Conservation (phyloP, 306 rosid species). For the Acacia melanoxylon region DNA sequence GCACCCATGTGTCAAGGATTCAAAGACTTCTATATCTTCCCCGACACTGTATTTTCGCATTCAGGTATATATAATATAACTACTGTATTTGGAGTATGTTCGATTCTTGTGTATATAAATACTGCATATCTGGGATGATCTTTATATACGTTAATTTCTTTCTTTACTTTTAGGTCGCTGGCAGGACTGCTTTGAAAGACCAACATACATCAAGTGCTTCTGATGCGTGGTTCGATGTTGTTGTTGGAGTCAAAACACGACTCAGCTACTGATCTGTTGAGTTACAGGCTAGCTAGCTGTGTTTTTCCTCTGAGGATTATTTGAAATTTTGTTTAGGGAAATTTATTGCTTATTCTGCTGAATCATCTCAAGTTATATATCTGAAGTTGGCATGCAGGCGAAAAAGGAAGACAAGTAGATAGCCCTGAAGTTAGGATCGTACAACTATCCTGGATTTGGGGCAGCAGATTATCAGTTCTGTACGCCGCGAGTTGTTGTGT, state of each 20-base stretch:
- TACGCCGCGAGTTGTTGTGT: too few species aligned
- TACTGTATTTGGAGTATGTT: too few species aligned
- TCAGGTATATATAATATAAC: too few species aligned
- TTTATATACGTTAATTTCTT: too few species aligned
- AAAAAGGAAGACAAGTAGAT: constrained; percentile 38
- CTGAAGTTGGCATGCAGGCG: constrained; percentile 33
- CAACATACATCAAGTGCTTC: constrained; percentile 82
- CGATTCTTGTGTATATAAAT: too few species aligned
- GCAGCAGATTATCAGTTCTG: constrained; percentile 48
- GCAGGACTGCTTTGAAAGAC: constrained; percentile 94
- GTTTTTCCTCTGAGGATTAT: background rate
- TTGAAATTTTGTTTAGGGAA: background rate
- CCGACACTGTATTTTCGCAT: background rate
- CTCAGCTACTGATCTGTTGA: background rate
- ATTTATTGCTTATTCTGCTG: too few species aligned
- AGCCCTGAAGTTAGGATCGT: constrained; percentile 85
- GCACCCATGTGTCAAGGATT: background rate
- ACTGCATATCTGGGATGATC: too few species aligned
- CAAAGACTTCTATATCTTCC: background rate
- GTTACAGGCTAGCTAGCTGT: background rate
- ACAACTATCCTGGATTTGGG: constrained; percentile 86
- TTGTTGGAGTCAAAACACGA: constrained; percentile 49
- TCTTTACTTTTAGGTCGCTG: background rate
- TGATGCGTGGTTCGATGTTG: constrained; percentile 87
- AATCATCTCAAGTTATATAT: background rate